These are phyloP conservation scores for Aspergillus sojae DNA, from an alignment of 2,329 filamentous ascomycete species.

Conservation along the genomic window DNA sequence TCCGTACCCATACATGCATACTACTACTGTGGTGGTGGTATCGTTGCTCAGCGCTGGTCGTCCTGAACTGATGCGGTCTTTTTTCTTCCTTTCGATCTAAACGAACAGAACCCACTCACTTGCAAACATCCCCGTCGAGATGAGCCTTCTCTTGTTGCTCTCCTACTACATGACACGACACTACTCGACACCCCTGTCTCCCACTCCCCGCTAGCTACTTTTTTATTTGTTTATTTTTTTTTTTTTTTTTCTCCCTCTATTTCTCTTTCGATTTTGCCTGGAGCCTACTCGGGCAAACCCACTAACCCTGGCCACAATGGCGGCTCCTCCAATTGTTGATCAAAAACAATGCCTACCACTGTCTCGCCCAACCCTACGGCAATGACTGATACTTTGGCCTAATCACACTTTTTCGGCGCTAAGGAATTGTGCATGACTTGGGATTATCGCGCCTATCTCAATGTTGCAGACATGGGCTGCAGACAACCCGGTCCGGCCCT, in stretches of 20 bases:
- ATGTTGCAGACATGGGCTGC: conserved; percentile 32
- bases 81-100: not conserved
- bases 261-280: not conserved
- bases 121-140: not conserved
- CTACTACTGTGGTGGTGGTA: not conserved
- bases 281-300: conserved; percentile 11
- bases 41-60: not conserved
- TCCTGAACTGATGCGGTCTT: not conserved
- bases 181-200: not conserved
- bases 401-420: conserved; percentile 34
- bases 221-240: conserved; percentile 4
- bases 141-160: conserved; percentile 1
- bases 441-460: conserved; percentile 28
- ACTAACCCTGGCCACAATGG: conserved; percentile 14
- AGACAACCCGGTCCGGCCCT: conserved; percentile 29
- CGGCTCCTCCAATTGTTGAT: conserved; percentile 17
- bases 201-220: conserved; percentile 6
- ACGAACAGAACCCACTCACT: not conserved
- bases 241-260: not conserved
- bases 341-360: conserved; percentile 7
- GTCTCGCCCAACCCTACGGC: conserved; percentile 4
- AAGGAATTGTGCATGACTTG: conserved; percentile 29
- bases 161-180: not conserved
- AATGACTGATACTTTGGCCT: conserved; percentile 26
- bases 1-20: not conserved